Evolutionary conservation across 352 stramenopile genomes (phyloP).

Genomic region (Poterioochromonas sp.): DNA sequence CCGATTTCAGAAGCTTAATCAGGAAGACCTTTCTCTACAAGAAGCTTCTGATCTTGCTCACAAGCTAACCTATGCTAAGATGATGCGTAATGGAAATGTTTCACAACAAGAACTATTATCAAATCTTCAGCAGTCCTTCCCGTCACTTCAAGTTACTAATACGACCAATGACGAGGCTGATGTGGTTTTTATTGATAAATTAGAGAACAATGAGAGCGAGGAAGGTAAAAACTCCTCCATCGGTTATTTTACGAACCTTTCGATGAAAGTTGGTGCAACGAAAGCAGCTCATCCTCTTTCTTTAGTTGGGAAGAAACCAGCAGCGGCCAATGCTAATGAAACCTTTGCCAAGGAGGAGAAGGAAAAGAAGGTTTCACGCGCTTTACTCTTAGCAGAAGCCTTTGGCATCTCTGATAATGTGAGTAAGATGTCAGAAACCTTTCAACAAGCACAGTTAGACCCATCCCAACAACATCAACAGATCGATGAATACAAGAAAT

Average conservation of each 20-base stretch:
- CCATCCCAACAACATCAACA: neutral
- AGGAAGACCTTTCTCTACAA: neutral
- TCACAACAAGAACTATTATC: neutral
- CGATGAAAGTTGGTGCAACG: neutral
- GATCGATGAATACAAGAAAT: neutral
- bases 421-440: neutral
- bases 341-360: neutral
- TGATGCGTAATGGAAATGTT: neutral
- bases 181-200: too few relatives aligned
- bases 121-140: neutral
- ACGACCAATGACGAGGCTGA: neutral
- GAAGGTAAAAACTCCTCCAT: too few relatives aligned
- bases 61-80: too few relatives aligned
- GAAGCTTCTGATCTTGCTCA: neutral
- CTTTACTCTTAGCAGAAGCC: neutral
- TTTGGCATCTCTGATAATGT: neutral
- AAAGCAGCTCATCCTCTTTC: constrained; percentile 10
- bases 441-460: neutral
- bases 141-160: neutral
- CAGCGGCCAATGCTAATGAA: neutral
- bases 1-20: neutral
- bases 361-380: neutral
- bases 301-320: neutral
- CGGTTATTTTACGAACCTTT: neutral
- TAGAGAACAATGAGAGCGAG: too few relatives aligned